Conservation (phyloP, 495 filamentous ascomycete genomes). For the Aspergillus ellipticus region DNA sequence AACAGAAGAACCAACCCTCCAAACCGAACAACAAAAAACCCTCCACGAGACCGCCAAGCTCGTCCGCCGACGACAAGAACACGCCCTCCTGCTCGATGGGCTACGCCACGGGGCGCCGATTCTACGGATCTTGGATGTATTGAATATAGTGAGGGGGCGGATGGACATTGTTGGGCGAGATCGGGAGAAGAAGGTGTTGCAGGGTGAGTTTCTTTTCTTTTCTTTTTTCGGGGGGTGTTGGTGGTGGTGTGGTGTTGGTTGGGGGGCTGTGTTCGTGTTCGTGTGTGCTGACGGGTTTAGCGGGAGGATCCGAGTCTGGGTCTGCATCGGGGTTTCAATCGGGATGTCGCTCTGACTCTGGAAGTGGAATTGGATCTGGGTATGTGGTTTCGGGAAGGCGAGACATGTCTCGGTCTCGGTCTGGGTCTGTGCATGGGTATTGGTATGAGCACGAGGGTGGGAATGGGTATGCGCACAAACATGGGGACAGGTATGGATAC, state of each 20-base stretch:
- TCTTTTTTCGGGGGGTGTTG: no score
- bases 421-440: no score
- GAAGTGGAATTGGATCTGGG: no score
- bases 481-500: no score
- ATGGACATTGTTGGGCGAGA: background rate
- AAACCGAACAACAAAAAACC: constrained; percentile 62
- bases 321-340: no score
- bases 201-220: background rate
- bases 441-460: no score
- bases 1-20: constrained; percentile 60
- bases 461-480: no score
- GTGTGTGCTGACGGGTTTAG: background rate
- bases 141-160: background rate
- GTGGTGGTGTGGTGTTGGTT: background rate
- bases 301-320: no score
- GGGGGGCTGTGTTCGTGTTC: no score
- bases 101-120: background rate
- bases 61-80: constrained; percentile 3
- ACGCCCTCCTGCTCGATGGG: constrained; percentile 9
- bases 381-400: no score
- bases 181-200: background rate
- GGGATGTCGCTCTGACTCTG: no score
- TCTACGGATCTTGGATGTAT: background rate
- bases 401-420: no score
- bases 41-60: constrained; percentile 29